These are phyloP conservation scores for Corymbia maculata DNA, from an alignment of 345 rosid species.

Conservation along the genomic window DNA sequence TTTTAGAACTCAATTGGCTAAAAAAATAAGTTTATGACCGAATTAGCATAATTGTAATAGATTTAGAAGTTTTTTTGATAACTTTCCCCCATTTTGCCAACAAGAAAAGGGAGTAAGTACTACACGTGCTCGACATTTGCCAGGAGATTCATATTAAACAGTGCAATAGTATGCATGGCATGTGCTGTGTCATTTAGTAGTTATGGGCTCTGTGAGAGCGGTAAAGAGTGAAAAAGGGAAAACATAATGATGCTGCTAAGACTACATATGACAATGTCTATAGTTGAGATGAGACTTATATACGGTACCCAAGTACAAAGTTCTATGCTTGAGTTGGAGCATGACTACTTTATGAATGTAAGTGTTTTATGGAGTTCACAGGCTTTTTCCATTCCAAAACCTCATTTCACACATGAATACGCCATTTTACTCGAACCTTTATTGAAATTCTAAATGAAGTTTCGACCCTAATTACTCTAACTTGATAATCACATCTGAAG, in stretches of 20 bases:
- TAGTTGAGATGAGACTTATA: neutral
- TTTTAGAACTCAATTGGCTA: too few species aligned
- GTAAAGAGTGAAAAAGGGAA: neutral
- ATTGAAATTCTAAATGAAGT: too few species aligned
- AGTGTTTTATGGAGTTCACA: neutral
- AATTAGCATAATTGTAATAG: too few species aligned
- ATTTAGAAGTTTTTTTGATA: too few species aligned
- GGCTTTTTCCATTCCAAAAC: neutral
- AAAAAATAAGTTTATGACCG: too few species aligned
- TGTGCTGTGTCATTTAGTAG: neutral
- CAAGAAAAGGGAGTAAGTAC: neutral
- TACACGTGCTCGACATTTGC: neutral
- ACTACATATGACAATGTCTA: neutral
- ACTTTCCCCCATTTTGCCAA: neutral
- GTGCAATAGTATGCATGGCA: neutral
- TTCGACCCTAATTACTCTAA: neutral
- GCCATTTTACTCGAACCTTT: neutral
- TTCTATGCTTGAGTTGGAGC: neutral
- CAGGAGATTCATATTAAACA: neutral
- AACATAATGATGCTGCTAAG: neutral
- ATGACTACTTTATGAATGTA: neutral
- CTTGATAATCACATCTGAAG: neutral
- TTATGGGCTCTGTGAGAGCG: neutral
- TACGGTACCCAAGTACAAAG: too few species aligned
- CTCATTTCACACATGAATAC: neutral